Conservation (phyloP, 2,329 filamentous ascomycete genomes). For the Myriosclerotinia duriaeana region DNA sequence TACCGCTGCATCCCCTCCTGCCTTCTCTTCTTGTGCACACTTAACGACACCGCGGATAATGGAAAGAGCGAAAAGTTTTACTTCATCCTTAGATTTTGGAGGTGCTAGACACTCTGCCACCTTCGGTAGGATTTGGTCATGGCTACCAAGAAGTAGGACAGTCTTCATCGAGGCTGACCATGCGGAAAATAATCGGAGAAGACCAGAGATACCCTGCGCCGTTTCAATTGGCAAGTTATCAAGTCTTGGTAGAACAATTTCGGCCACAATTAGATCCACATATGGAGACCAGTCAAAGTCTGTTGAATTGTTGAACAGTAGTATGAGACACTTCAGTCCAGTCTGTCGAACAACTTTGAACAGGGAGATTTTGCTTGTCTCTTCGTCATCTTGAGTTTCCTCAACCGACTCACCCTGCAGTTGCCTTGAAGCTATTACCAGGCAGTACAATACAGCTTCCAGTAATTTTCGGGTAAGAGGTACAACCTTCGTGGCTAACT, state of each 20-base stretch:
- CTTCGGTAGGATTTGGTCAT: slow-evolving; percentile 62
- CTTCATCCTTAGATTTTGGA: slow-evolving; percentile 77
- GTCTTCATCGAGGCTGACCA: slow-evolving; percentile 71
- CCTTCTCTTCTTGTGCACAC: slow-evolving; percentile 57
- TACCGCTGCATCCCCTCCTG: slow-evolving; percentile 50
- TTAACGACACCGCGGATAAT: slow-evolving; percentile 70
- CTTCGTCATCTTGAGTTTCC: slow-evolving; percentile 41
- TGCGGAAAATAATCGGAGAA: slow-evolving; percentile 75
- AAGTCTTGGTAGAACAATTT: slow-evolving; percentile 75
- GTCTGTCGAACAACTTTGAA: slow-evolving; percentile 65
- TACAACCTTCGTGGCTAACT: slow-evolving; percentile 71
- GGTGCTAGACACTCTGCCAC: slow-evolving; percentile 71
- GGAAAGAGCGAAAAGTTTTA: slow-evolving; percentile 77
- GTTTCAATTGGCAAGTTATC: slow-evolving; percentile 80
- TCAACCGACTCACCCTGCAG: slow-evolving; percentile 45
- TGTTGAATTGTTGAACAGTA: slow-evolving; percentile 72
- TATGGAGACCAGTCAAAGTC: slow-evolving; percentile 72
- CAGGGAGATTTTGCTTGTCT: slow-evolving; percentile 52
- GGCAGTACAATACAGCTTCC: slow-evolving; percentile 77
- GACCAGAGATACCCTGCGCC: slow-evolving; percentile 81
- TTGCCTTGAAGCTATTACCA: slow-evolving; percentile 66
- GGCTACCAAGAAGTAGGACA: slow-evolving; percentile 63
- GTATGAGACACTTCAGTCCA: slow-evolving; percentile 78
- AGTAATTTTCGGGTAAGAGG: slow-evolving; percentile 68
- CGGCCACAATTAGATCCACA: slow-evolving; percentile 66